Conservation (phyloP, 306 rosid genomes). For the Pachyrhizus erosus region DNA sequence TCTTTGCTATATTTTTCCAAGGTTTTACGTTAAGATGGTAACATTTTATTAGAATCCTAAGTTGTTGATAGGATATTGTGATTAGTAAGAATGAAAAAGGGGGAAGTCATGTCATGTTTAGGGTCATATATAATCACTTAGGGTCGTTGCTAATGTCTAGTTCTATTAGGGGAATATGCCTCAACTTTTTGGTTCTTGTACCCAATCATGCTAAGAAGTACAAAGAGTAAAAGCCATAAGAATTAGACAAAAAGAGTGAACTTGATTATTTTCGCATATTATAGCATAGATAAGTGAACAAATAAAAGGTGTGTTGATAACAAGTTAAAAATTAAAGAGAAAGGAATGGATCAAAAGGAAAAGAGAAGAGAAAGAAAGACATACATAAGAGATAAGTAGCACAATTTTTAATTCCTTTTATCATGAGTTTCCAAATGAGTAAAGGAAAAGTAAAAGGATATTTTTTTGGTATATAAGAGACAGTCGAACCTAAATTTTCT, state of each 20-base stretch:
- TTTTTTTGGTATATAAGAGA: background rate
- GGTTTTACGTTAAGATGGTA: conserved; percentile 30
- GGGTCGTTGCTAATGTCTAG: conserved; percentile 45
- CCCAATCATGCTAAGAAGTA: background rate
- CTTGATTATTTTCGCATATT: conserved; percentile 8
- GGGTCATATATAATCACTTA: conserved; percentile 32
- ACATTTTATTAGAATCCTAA: conserved; percentile 59
- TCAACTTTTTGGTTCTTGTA: conserved; percentile 14
- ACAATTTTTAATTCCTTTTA: background rate
- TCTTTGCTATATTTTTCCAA: conserved; percentile 33
- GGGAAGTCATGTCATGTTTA: conserved; percentile 2
- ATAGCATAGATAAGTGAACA: background rate
- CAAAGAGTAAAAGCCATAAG: conserved; percentile 23
- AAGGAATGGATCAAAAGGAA: background rate
- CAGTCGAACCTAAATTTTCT: background rate
- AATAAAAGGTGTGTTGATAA: background rate
- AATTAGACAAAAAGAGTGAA: conserved; percentile 36
- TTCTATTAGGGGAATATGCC: conserved; percentile 41
- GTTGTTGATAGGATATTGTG: conserved; percentile 53
- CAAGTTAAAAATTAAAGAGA: background rate
- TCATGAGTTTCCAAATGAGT: background rate
- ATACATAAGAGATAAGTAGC: background rate
- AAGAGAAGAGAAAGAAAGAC: background rate
- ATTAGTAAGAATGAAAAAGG: conserved; percentile 28
- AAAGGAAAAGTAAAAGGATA: background rate